Conservation (phyloP, 495 filamentous ascomycete genomes). For the Lindgomyces ingoldianus region DNA sequence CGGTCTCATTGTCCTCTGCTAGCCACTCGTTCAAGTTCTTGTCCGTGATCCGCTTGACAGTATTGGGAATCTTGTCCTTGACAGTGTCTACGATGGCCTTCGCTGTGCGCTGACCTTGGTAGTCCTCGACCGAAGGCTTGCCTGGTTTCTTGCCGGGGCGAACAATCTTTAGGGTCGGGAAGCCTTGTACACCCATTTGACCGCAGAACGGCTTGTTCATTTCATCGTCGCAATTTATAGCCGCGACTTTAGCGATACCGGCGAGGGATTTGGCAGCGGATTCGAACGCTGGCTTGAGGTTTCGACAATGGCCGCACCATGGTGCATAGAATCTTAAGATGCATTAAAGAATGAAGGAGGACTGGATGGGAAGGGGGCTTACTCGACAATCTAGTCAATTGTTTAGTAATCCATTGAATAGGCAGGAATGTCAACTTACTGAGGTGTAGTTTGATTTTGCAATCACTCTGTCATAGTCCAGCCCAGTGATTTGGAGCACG, state of each 20-base stretch:
- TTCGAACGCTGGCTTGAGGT: constrained; percentile 92
- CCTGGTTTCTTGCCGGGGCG: constrained; percentile 79
- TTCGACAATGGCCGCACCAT: constrained; percentile 96
- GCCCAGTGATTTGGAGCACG: constrained; percentile 82
- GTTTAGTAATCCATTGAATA: constrained; percentile 15
- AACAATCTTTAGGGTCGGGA: constrained; percentile 95
- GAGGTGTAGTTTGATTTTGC: constrained; percentile 87
- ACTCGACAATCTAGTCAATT: constrained; percentile 65
- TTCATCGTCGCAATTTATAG: constrained; percentile 94
- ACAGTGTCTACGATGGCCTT: constrained; percentile 88
- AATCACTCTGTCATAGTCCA: constrained; percentile 81
- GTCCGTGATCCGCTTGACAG: constrained; percentile 79
- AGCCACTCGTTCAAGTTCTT: constrained; percentile 79
- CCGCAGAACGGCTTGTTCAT: constrained; percentile 88
- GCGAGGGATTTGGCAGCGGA: constrained; percentile 86
- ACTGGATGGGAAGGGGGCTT: constrained; percentile 44
- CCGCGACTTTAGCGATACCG: constrained; percentile 89
- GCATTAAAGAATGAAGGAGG: background rate
- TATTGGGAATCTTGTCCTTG: constrained; percentile 83
- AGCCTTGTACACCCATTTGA: constrained; percentile 87
- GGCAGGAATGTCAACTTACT: constrained; percentile 56
- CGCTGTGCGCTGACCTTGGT: constrained; percentile 77
- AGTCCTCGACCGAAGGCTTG: constrained; percentile 87
- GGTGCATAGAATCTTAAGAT: constrained; percentile 80
- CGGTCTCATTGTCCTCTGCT: constrained; percentile 65